Base-by-base conservation (phyloP, 306 rosid genomes). In the Dalbergia oliveri region DNA sequence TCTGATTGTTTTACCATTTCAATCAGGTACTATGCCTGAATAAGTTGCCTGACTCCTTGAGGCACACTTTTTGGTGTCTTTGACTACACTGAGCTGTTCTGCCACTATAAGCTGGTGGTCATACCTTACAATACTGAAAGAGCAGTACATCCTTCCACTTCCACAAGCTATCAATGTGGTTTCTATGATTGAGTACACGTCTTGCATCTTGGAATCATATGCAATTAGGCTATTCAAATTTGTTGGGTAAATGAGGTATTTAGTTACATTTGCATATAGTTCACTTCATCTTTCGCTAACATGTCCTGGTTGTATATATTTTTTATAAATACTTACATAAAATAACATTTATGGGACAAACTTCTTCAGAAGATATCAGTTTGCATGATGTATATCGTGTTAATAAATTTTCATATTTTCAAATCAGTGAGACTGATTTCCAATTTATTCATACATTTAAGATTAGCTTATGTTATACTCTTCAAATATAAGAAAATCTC, bases 391-490 rank as follows among this genome's bases (percentile, higher is more conserved):
- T 68, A 61, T 18, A 76, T 53, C 58, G n/a, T 69, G 64, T 70
- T 59, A 34, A 65, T 63, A 57, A 64, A 6, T 35, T 74, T 47
- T 70, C 13, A 15, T 63, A 76, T 21, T 75, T 51, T 59, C 54
- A 18, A 57, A 57, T 44, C 47, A 35, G 34, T 6, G 50, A 68
- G 21, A 53, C 18, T 51, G 81, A 62, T 79, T 61, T 79, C 21
- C 75, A 84, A 74, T 75, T 79, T 53, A 31, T 74, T 69, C 75
- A 56, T 33, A 35, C 41, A 16, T 69, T 63, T 75, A 54, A 62
- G 61, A 71, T 44, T 63, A 54, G 35, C 37, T 31, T 63, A 44
- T 37, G 33, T 61, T 12, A 19, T 68, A 56, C 39, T 63, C 57
- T 70, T 80, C 58, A 49, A 79, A 26, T 23, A 49, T 16, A 75